phyloP scores from a whole-genome alignment of 805 yeast species.

The Lipomyces orientalis region DNA sequence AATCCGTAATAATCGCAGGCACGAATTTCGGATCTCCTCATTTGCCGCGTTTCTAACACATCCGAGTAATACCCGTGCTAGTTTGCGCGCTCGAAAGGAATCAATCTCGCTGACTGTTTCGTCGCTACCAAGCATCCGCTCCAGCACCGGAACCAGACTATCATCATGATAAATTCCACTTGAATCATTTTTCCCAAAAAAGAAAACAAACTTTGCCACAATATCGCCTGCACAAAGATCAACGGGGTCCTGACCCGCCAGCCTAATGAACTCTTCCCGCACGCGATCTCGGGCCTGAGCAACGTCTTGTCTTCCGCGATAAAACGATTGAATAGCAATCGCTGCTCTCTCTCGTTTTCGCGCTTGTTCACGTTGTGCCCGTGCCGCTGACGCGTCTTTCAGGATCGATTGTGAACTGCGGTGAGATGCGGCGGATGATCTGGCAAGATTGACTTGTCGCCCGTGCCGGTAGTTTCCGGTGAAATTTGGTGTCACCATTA shows the following conservation, averaged over 20 bases:
- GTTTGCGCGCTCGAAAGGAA: slow-evolving; percentile 12
- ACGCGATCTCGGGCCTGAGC: slow-evolving; percentile 19
- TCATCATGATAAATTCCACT: slow-evolving; percentile 1
- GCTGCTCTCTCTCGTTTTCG: slow-evolving; percentile 59
- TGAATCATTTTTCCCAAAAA: slow-evolving; percentile 24
- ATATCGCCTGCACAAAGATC: slow-evolving; percentile 10
- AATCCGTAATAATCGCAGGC: slow-evolving; percentile 16
- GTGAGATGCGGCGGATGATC: slow-evolving; percentile 48
- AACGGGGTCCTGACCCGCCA: not conserved
- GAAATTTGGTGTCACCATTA: slow-evolving; percentile 52
- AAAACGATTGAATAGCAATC: slow-evolving; percentile 53
- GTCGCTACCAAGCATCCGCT: slow-evolving; percentile 5
- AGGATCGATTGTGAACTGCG: slow-evolving; percentile 52
- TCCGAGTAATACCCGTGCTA: slow-evolving; percentile 17
- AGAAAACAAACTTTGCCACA: slow-evolving; percentile 25
- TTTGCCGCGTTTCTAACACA: slow-evolving; percentile 9
- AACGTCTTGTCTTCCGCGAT: slow-evolving; percentile 29
- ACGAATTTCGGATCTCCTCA: slow-evolving; percentile 14
- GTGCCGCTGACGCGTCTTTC: slow-evolving; percentile 67
- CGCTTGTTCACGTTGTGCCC: slow-evolving; percentile 66
- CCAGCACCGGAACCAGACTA: slow-evolving; percentile 18
- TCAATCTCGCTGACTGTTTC: not conserved
- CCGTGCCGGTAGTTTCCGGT: slow-evolving; percentile 67
- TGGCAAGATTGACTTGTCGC: slow-evolving; percentile 68
- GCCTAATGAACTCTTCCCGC: slow-evolving; percentile 21